Evolutionary conservation across 805 yeast genomes (phyloP).

Genomic region (Torulaspora indica): DNA sequence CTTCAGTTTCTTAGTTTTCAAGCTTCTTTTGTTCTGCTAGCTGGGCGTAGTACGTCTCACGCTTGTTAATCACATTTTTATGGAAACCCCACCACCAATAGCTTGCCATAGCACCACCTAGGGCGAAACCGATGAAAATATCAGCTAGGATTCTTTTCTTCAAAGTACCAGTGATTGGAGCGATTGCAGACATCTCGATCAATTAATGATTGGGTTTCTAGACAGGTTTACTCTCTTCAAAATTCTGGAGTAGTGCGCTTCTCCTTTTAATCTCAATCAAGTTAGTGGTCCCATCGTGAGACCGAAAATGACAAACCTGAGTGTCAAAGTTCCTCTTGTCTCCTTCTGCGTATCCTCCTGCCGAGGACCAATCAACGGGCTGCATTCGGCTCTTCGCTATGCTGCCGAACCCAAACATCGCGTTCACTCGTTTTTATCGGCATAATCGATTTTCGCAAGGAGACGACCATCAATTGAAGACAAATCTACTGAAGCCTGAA

Average conservation of each 20-base stretch:
- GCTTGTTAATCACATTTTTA: constrained; percentile 61
- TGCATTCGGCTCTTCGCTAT: constrained; percentile 7
- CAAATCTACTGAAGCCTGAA: not conserved
- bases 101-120: constrained; percentile 60
- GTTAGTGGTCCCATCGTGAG: not conserved
- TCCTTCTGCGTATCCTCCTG: not conserved
- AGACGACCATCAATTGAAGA: not conserved
- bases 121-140: constrained; percentile 60
- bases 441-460: constrained; percentile 5
- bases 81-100: constrained; percentile 87
- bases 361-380: constrained; percentile 14
- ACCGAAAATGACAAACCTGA: not conserved
- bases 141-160: constrained; percentile 79
- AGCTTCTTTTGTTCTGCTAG: constrained; percentile 66
- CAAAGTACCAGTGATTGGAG: constrained; percentile 81
- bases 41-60: constrained; percentile 81
- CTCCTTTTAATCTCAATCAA: not conserved
- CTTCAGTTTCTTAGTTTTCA: constrained; percentile 16
- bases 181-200: constrained; percentile 45
- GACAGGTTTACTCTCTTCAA: too few species aligned
- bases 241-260: too few species aligned
- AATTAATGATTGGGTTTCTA: not conserved
- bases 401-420: constrained; percentile 13
- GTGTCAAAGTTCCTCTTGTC: constrained; percentile 6
- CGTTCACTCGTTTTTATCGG: constrained; percentile 10